Percentiles rank a stretch among this genome's conserved stretches.
phyloP scores from a whole-genome alignment of 257 asterid genomes.

The Apocynum venetum region DNA sequence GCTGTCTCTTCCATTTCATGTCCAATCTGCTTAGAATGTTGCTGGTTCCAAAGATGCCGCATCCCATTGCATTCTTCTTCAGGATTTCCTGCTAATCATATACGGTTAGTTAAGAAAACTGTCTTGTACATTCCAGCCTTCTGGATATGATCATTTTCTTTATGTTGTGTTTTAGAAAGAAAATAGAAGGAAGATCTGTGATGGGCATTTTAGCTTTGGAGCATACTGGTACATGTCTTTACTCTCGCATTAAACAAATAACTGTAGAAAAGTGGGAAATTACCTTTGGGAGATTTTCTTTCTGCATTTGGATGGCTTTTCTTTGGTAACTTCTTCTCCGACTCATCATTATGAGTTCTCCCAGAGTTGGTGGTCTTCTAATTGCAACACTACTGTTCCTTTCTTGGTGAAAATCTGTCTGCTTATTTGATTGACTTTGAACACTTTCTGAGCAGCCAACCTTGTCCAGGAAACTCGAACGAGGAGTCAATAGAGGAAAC shows the following conservation, averaged over 20 bases:
- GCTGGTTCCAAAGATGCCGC: constrained; percentile 50
- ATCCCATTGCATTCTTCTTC: constrained; percentile 39
- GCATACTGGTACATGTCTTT: not conserved
- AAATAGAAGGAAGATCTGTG: not conserved
- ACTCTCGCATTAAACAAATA: not conserved
- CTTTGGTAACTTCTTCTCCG: constrained; percentile 70
- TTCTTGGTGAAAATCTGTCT: constrained; percentile 26
- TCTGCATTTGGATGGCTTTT: constrained; percentile 42
- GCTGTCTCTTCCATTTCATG: constrained; percentile 58
- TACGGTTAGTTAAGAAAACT: constrained; percentile 9
- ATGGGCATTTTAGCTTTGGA: not conserved
- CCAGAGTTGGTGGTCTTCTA: constrained; percentile 68
- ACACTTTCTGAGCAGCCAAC: constrained; percentile 18
- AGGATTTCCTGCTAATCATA: constrained; percentile 48
- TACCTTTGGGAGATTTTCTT: constrained; percentile 53
- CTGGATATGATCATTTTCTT: not conserved
- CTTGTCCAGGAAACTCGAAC: constrained; percentile 26
- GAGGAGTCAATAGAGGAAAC: constrained; percentile 57
- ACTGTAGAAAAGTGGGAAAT: constrained; percentile 1
- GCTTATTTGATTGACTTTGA: constrained; percentile 18
- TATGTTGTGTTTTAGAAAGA: not conserved
- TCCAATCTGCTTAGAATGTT: constrained; percentile 37
- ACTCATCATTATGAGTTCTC: constrained; percentile 91
- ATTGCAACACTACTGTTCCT: constrained; percentile 33
- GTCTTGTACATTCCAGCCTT: not conserved